phyloP scores from a whole-genome alignment of 495 filamentous ascomycete species.

The Xylaria longipes region DNA sequence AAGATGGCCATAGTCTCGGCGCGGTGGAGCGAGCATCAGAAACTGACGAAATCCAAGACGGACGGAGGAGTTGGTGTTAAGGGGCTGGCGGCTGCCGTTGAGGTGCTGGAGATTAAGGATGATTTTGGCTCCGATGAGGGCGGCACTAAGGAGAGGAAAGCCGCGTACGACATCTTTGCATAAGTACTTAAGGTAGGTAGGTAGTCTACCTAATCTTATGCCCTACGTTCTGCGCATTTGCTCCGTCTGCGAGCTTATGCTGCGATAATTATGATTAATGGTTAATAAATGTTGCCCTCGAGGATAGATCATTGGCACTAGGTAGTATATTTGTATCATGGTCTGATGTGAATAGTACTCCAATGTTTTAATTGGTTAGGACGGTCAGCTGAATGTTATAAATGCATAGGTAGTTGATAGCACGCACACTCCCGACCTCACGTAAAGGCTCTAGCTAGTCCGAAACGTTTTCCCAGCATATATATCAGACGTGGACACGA shows the following conservation, averaged over 20 bases:
- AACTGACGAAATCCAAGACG: slow-evolving; percentile 19
- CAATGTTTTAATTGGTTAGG: too few relatives aligned
- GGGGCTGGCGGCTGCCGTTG: slow-evolving; percentile 30
- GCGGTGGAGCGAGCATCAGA: slow-evolving; percentile 27
- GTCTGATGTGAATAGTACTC: background rate
- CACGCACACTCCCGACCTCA: too few relatives aligned
- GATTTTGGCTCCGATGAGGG: slow-evolving; percentile 21
- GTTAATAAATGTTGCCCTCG: background rate
- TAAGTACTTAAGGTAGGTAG: too few relatives aligned
- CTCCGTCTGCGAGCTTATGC: too few relatives aligned
- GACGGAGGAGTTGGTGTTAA: slow-evolving; percentile 9
- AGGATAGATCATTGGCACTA: background rate
- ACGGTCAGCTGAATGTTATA: too few relatives aligned
- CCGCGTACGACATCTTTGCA: background rate
- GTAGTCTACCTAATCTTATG: background rate
- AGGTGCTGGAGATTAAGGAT: slow-evolving; percentile 31
- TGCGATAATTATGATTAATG: background rate
- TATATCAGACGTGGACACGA: too few relatives aligned
- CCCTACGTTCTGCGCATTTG: background rate
- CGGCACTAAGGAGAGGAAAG: background rate
- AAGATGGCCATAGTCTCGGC: slow-evolving; percentile 64
- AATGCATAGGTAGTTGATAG: too few relatives aligned
- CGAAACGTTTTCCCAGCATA: too few relatives aligned
- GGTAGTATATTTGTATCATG: background rate
- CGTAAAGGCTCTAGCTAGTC: too few relatives aligned